These are phyloP conservation scores for Plasmodium falciparum DNA, from an alignment of 169 alveolate genomes.

Conservation along the genomic window DNA sequence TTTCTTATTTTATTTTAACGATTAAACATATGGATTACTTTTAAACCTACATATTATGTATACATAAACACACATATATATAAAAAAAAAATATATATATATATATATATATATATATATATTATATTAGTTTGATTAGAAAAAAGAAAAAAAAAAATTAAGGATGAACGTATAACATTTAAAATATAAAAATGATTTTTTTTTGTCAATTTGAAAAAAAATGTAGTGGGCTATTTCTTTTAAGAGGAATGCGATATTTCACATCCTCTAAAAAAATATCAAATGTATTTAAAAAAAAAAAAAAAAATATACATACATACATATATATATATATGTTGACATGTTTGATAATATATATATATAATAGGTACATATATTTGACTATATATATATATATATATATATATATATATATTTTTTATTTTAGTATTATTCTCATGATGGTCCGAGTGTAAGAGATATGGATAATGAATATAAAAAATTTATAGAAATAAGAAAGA, in stretches of 20 bases:
- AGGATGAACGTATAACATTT: neutral
- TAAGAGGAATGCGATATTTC: slow-evolving; percentile 1
- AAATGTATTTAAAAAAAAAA: slow-evolving; percentile 5
- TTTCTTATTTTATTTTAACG: too few relatives aligned
- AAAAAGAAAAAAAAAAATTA: neutral
- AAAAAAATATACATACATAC: too few relatives aligned
- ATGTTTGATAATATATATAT: neutral
- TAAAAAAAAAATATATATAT: too few relatives aligned
- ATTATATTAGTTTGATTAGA: neutral
- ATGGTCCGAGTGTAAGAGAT: slow-evolving; percentile 73
- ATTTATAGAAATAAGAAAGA: slow-evolving; percentile 28
- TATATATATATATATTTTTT: too few relatives aligned
- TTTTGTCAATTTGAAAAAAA: neutral
- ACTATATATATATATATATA: too few relatives aligned
- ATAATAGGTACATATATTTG: neutral
- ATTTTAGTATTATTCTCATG: slow-evolving; percentile 35
- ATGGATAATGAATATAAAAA: slow-evolving; percentile 58
- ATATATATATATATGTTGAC: too few relatives aligned
- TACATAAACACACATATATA: too few relatives aligned
- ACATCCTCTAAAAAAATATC: slow-evolving; percentile 26
- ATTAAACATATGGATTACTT: too few relatives aligned
- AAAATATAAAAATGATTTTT: slow-evolving; percentile 7
- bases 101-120: too few relatives aligned
- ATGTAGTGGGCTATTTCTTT: slow-evolving; percentile 4
- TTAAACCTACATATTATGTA: too few relatives aligned